These are phyloP conservation scores for Coemansia sp. DNA, from an alignment of 192 early-diverging fungal genomes.

Conservation along the genomic window DNA sequence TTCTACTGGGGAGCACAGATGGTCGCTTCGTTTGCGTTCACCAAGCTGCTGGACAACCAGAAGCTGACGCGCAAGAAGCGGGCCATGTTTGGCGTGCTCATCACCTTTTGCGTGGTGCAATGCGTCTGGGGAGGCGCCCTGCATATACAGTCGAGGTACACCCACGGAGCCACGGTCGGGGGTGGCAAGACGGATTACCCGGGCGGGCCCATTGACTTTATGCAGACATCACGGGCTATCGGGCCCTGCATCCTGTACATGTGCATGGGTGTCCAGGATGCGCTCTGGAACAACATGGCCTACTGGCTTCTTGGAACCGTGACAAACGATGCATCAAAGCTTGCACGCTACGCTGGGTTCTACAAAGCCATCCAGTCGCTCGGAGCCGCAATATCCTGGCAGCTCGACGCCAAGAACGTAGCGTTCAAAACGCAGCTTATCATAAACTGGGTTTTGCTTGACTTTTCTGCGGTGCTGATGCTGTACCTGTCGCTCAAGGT, in stretches of 20 bases:
- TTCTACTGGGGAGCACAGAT: constrained; percentile 74
- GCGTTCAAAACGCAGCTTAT: constrained; percentile 6
- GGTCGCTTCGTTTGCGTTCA: constrained; percentile 57
- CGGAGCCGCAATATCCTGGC: constrained; percentile 60
- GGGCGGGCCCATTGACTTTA: constrained; percentile 44
- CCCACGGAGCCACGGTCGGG: constrained; percentile 3
- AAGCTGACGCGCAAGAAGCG: constrained; percentile 54
- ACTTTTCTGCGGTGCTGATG: constrained; percentile 3
- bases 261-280: constrained; percentile 67
- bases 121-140: constrained; percentile 60
- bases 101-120: constrained; percentile 35
- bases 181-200: constrained; percentile 9
- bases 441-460: constrained; percentile 9
- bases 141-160: constrained; percentile 55
- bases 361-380: constrained; percentile 80
- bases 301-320: constrained; percentile 83
- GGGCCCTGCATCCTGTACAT: constrained; percentile 62
- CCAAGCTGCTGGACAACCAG: constrained; percentile 57
- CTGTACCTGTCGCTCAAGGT: constrained; percentile 5
- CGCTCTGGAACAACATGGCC: constrained; percentile 66
- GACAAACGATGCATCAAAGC: constrained; percentile 63
- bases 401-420: constrained; percentile 6
- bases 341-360: constrained; percentile 67
- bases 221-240: constrained; percentile 42
- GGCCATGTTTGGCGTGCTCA: constrained; percentile 51